These are phyloP conservation scores for Nymphaea colorata DNA, from an alignment of 164 flowering plant species.

Conservation along the genomic window DNA sequence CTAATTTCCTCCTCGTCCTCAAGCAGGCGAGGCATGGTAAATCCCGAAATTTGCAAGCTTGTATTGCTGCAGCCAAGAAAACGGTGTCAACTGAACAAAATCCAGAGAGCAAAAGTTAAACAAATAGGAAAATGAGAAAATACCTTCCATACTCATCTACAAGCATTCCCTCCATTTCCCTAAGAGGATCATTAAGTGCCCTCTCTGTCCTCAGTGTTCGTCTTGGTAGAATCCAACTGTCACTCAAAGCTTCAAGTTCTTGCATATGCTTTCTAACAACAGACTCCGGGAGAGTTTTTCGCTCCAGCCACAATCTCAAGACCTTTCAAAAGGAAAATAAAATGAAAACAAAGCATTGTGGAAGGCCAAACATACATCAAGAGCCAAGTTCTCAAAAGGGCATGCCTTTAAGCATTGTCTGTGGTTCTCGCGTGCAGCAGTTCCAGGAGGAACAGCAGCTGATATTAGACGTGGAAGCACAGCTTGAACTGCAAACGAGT, in stretches of 20 bases:
- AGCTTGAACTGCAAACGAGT: conserved; percentile 61
- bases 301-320: conserved; percentile 83
- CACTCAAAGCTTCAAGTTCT: conserved; percentile 48
- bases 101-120: background rate
- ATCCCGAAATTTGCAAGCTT: conserved; percentile 81
- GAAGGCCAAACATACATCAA: background rate
- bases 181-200: conserved; percentile 77
- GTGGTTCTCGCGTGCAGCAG: conserved; percentile 67
- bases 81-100: conserved; percentile 3
- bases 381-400: conserved; percentile 1
- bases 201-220: conserved; percentile 69
- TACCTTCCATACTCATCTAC: conserved; percentile 99
- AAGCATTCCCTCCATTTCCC: conserved; percentile 96
- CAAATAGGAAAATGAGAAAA: conserved; percentile 2
- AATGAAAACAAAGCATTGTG: background rate
- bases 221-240: conserved; percentile 39
- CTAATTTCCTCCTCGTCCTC: conserved; percentile 64
- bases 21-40: conserved; percentile 71
- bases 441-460: conserved; percentile 95
- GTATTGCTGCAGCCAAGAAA: conserved; percentile 58
- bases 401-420: conserved; percentile 89
- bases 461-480: conserved; percentile 62
- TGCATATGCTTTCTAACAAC: conserved; percentile 64
- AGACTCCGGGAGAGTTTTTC: conserved; percentile 72
- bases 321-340: conserved; percentile 35